phyloP scores from a whole-genome alignment of 2,329 filamentous ascomycete species.

The Clonostachys rosea region DNA sequence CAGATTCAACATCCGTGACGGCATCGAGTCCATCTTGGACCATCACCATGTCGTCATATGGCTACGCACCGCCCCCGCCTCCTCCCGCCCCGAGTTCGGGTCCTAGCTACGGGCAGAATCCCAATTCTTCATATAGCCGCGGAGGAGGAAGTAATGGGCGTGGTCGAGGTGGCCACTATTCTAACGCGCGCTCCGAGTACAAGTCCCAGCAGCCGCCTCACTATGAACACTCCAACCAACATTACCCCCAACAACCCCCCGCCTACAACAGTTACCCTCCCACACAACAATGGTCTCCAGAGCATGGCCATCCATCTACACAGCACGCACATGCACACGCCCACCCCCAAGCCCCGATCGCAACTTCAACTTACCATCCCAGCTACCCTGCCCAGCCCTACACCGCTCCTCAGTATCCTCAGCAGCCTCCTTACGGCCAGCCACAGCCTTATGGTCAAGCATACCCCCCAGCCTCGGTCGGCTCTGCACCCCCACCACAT shows the following conservation, averaged over 20 bases:
- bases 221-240: neutral
- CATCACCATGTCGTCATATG: constrained; percentile 40
- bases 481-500: constrained; percentile 18
- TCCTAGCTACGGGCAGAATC: neutral
- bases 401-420: constrained; percentile 28
- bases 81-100: constrained; percentile 20
- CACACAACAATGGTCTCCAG: constrained; percentile 7
- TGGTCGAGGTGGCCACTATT: constrained; percentile 30
- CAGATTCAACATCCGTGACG: too few relatives aligned
- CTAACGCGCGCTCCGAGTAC: constrained; percentile 20
- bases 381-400: constrained; percentile 55
- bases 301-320: too few relatives aligned
- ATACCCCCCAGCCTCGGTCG: constrained; percentile 24
- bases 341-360: constrained; percentile 41
- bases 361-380: constrained; percentile 51
- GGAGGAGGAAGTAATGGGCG: constrained; percentile 29
- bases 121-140: constrained; percentile 25
- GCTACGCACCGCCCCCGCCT: constrained; percentile 49
- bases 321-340: constrained; percentile 25
- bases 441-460: constrained; percentile 28
- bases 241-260: constrained; percentile 10
- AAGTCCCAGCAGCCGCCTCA: constrained; percentile 2
- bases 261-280: constrained; percentile 33
- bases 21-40: too few relatives aligned
- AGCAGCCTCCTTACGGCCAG: constrained; percentile 37